A percentile compares a stretch with the other conserved stretches of the same genome.
Evolutionary conservation across 768 basidiomycete genomes (phyloP).

Genomic region (Russula olivacea): DNA sequence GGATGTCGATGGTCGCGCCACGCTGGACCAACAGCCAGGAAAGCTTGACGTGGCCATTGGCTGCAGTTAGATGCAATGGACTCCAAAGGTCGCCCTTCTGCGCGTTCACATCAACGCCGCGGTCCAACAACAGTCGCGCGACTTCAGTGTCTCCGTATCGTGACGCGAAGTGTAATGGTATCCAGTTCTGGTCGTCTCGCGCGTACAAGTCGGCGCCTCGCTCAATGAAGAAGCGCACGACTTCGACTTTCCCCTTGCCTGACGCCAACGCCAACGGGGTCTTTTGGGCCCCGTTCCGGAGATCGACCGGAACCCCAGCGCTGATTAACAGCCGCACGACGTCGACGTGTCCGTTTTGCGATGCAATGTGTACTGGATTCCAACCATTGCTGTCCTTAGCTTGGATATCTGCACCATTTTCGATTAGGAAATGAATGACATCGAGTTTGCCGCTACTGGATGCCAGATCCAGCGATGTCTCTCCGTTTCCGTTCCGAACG

Average conservation of each 20-base stretch:
- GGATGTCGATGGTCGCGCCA: background rate
- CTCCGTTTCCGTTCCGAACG: background rate
- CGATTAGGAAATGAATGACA: slow-evolving; percentile 1
- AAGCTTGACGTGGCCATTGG: background rate
- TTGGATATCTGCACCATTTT: background rate
- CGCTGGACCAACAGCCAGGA: background rate
- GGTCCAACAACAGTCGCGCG: background rate
- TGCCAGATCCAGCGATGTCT: background rate
- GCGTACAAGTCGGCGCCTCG: background rate
- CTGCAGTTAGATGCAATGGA: background rate
- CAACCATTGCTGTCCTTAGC: background rate
- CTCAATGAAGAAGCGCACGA: background rate
- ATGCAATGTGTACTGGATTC: background rate
- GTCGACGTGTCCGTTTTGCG: background rate
- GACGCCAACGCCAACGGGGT: background rate
- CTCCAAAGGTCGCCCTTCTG: background rate
- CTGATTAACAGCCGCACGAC: background rate
- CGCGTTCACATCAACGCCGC: background rate
- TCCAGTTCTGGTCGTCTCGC: background rate
- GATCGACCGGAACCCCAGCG: background rate
- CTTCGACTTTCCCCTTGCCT: background rate
- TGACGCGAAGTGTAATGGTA: background rate
- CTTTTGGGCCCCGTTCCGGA: background rate
- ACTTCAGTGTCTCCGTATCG: background rate
- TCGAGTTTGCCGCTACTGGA: background rate